These are phyloP conservation scores for Lipomyces mesembrius DNA, from an alignment of 805 yeast genomes.

Conservation along the genomic window DNA sequence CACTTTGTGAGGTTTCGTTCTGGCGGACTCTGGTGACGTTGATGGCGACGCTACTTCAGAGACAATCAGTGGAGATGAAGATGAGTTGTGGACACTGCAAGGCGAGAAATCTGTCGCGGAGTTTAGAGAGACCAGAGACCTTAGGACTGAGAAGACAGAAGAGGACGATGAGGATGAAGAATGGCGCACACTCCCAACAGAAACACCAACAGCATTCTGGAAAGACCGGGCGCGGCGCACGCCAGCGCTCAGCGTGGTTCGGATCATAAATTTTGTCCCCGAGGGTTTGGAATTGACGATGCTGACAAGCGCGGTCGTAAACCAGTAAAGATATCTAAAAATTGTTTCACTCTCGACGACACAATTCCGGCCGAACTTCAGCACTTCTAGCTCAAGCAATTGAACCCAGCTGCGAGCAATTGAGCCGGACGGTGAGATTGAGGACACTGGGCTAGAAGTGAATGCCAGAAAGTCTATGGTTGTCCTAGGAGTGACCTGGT, in stretches of 20 bases:
- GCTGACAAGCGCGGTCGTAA: not conserved
- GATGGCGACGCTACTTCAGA: slow-evolving; percentile 11
- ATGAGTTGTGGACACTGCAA: not conserved
- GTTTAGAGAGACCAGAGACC: not conserved
- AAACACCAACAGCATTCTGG: not conserved
- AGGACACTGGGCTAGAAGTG: not conserved
- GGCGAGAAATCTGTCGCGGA: not conserved
- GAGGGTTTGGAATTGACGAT: not conserved
- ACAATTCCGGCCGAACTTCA: not conserved
- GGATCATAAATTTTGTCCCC: not conserved
- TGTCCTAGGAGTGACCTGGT: too few relatives aligned
- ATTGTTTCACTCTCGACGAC: not conserved
- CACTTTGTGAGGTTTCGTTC: slow-evolving; percentile 10
- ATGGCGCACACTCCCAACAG: not conserved
- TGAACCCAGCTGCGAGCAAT: not conserved
- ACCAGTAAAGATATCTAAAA: too few relatives aligned
- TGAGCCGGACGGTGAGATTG: not conserved
- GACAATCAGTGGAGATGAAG: slow-evolving; percentile 14
- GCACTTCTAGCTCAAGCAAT: not conserved
- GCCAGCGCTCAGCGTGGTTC: not conserved
- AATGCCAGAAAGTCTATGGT: too few relatives aligned
- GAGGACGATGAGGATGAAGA: slow-evolving; percentile 22
- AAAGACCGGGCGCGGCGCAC: not conserved
- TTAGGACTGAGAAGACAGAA: slow-evolving; percentile 4
- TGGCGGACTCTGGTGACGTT: slow-evolving; percentile 17